Percentiles rank a stretch among this genome's conserved stretches.
phyloP scores from a whole-genome alignment of 208 protist genomes.

The Acanthamoeba divionensis region DNA sequence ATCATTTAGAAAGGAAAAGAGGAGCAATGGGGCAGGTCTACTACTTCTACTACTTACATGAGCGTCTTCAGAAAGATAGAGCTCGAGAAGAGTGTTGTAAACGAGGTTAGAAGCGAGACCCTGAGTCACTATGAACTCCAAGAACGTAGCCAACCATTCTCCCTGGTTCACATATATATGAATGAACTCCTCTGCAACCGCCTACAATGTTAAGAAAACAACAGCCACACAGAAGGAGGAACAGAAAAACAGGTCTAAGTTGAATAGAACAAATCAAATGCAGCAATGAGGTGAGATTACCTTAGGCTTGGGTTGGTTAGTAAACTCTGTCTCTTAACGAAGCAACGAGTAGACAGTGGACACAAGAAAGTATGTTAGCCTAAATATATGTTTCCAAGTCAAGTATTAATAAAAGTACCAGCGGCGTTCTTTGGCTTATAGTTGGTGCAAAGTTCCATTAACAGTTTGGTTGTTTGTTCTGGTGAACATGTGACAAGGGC shows the following conservation, averaged over 20 bases:
- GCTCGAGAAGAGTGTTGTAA: constrained; percentile 93
- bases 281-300: background rate
- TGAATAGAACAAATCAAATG: background rate
- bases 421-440: constrained; percentile 60
- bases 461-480: constrained; percentile 69
- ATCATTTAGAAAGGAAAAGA: too few species aligned
- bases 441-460: constrained; percentile 77
- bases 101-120: constrained; percentile 74
- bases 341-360: background rate
- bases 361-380: background rate
- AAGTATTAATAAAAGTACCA: background rate
- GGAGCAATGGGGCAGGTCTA: too few species aligned
- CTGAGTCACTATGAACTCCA: constrained; percentile 83
- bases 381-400: background rate
- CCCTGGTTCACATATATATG: constrained; percentile 89
- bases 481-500: constrained; percentile 67
- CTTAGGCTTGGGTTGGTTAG: constrained; percentile 12
- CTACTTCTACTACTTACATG: too few species aligned
- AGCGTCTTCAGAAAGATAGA: constrained; percentile 87
- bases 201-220: background rate
- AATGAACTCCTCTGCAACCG: constrained; percentile 83
- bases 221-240: background rate
- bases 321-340: too few species aligned
- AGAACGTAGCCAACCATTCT: constrained; percentile 87
- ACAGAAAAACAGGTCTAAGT: background rate